Evolutionary conservation across 192 early-diverging fungal species (phyloP).

Genomic region (Backusella sp.): DNA sequence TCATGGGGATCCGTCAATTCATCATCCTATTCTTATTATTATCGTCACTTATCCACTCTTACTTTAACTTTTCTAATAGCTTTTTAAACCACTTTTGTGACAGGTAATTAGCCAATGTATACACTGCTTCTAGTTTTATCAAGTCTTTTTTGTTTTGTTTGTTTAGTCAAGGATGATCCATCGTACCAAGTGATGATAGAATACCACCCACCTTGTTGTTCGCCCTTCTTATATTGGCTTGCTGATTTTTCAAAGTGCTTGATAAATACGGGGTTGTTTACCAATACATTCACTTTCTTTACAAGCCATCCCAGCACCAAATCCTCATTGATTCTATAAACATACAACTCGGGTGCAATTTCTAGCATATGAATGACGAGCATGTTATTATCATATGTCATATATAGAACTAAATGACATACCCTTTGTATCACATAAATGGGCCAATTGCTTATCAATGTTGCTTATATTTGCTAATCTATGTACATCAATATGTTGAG

Average conservation of each 20-base stretch:
- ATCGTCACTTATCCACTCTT: background rate
- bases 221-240: background rate
- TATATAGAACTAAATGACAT: no score
- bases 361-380: background rate
- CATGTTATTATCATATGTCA: background rate
- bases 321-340: slow-evolving; percentile 12
- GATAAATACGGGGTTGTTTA: background rate
- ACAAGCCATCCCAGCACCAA: background rate
- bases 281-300: slow-evolving; percentile 4
- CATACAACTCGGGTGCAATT: background rate
- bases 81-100: slow-evolving; percentile 12
- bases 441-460: background rate
- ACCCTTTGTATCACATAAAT: slow-evolving; percentile 18
- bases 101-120: slow-evolving; percentile 8
- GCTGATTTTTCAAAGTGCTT: background rate
- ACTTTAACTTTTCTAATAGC: slow-evolving; percentile 5
- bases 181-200: background rate
- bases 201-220: background rate
- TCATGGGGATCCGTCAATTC: background rate
- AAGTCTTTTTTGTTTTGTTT: background rate
- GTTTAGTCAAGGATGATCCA: background rate
- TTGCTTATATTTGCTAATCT: background rate
- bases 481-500: background rate
- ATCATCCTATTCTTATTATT: background rate
- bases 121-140: background rate